Evolutionary conservation across 306 rosid genomes (phyloP).

Genomic region (Vachellia collinsii): DNA sequence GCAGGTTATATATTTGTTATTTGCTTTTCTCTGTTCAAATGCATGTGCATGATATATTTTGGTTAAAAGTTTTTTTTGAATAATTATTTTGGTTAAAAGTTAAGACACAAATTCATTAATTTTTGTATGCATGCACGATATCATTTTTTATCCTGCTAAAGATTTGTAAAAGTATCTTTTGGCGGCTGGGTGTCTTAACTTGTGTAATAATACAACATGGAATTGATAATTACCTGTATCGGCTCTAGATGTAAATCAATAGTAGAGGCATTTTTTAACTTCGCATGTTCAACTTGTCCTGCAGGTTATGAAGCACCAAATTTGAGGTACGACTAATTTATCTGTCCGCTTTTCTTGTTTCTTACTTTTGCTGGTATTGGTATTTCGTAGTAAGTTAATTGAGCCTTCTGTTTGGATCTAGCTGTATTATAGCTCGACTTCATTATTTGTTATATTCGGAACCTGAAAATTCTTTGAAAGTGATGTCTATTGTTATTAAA

Average conservation of each 20-base stretch:
- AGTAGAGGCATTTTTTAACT: conserved; percentile 14
- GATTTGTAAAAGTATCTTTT: not conserved
- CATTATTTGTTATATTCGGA: not conserved
- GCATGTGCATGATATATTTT: not conserved
- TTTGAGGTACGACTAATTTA: conserved; percentile 56
- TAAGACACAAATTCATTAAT: not conserved
- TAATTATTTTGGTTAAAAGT: not conserved
- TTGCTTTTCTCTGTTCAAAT: not conserved
- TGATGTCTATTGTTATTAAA: not conserved
- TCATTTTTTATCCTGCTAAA: not conserved
- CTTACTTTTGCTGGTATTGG: conserved; percentile 6
- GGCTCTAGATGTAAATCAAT: not conserved
- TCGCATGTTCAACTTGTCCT: conserved; percentile 28
- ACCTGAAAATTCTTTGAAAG: not conserved
- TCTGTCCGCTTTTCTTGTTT: not conserved
- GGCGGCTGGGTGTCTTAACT: not conserved
- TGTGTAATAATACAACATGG: too few relatives aligned
- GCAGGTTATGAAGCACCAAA: conserved; percentile 85
- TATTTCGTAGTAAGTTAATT: too few relatives aligned
- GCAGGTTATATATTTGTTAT: not conserved
- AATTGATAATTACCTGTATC: conserved; percentile 10
- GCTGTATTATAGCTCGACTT: not conserved
- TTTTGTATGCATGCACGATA: not conserved
- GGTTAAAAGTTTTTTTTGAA: not conserved
- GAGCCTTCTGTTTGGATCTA: too few relatives aligned